Base-by-base conservation (phyloP, 2,329 filamentous ascomycete species). In the Leptographium procerum region DNA sequence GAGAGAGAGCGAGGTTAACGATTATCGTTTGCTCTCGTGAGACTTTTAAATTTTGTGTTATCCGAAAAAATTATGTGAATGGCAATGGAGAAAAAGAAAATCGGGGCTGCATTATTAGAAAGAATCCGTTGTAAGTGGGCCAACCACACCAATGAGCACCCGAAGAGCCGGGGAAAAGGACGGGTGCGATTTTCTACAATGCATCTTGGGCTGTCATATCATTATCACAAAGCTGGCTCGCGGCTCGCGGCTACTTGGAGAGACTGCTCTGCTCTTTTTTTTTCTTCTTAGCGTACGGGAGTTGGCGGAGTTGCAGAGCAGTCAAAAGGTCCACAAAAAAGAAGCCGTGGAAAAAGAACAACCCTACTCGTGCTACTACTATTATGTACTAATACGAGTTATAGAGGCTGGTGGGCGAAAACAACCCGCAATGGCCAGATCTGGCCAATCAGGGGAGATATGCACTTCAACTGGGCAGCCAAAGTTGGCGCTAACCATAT, bases 21-120 rank as follows among this genome's bases (percentile, higher is more conserved):
- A 53, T 26, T 59, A 24, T 54, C 4, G 52, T 54, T 55, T 60
- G 52, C 55, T 55, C 59, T 60, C 58, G 60, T 63, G 61, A 63
- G 62, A 62, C 36, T 52, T 43, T 56, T 24, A 56, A 57, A 56
- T 60, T 61, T 61, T 59, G 59, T 57, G 28, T 53, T 36, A 56
- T 43, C 31, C 26, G 47, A 34, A 50, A 57, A 55, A 60, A 53
- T 57, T 29, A 31, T 52, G 34, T 52, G 26, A 29, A 55, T 34
- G 52, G 28, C 24, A 29, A 34, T 53, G 58, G 55, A 54, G 55
- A 24, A 59, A 59, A 57, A 54, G 60, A 61, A 57, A 57, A 58
- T 57, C 29, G 47, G 57, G 52, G 28, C 50, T 57, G 55, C 40
- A 16, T 40, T 56, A 43, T 53, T 34, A 13, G 19, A 36, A 34